Base-by-base conservation (phyloP, 805 yeast genomes). In the Saccharomycopsis microspora region DNA sequence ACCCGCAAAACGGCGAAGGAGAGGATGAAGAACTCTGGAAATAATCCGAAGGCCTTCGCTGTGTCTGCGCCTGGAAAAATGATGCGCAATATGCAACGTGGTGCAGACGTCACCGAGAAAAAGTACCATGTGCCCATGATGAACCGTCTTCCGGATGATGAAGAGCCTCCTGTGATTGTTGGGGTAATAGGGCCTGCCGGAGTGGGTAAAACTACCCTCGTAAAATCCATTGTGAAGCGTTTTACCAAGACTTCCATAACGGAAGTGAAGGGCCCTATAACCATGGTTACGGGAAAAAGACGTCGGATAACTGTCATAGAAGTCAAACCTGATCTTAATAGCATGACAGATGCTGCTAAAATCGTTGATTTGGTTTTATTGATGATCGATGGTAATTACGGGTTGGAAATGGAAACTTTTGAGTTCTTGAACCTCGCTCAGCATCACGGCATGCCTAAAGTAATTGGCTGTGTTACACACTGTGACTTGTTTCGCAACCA, bases 101-200 rank as follows among this genome's bases (percentile, higher is more conserved):
- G 94, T 4, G 83, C 83, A 54, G 99, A 93, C 60, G 69, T 73
- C 32, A 69, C 79, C 53, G 97, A 93, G 63, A 81, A 75, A 60
- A 84, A 81, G 60, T 74, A 84, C 60, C 97, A 93, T 70, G 97
- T 89, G 27, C 97, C 98, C 10, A 89, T 93, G 97, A 83, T 93
- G 44, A 95, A 93, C 62, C 73, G 97, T 56, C 88, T 97, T 0
- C 97, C 97, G 0, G 97, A 90, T 49, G 96, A 90, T 59, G 94
- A 86, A 56, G 96, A 97, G 3, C 97, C 97, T 27, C 99, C 99
- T 39, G 82, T 93, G 28, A 80, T 93, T 48, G 87, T 93, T 29
- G 96, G 96, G 0, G 95, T 93, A 5, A 96, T 93, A 8, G 99
- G 99, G 0, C 99, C 99, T 8, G 95, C 96, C 6, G 99, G 99